A percentile compares a stretch with the other conserved stretches of the same genome.
Evolutionary conservation across 2,329 filamentous ascomycete species (phyloP).

Genomic region (Cladosporium cucumerinum): DNA sequence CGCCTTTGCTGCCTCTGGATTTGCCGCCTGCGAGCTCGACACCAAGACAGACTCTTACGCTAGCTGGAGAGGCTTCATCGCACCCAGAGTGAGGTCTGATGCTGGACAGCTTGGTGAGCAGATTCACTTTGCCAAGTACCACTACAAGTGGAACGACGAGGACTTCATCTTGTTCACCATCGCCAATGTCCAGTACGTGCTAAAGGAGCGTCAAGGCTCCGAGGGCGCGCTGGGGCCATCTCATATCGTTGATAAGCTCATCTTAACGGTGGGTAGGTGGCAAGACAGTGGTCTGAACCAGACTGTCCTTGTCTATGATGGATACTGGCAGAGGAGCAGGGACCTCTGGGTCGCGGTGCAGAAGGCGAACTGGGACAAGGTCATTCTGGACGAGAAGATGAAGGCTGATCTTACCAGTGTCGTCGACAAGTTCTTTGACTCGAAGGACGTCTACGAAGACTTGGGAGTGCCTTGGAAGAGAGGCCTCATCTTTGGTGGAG

Average conservation of each 20-base stretch:
- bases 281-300: constrained; percentile 31
- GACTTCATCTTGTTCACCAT: constrained; percentile 42
- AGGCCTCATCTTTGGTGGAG: constrained; percentile 44
- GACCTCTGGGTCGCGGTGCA: constrained; percentile 40
- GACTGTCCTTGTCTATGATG: constrained; percentile 46
- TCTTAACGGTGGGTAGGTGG: constrained; percentile 40
- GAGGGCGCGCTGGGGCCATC: constrained; percentile 38
- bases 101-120: constrained; percentile 36
- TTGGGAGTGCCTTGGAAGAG: constrained; percentile 49
- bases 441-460: constrained; percentile 39
- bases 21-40: constrained; percentile 39
- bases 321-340: constrained; percentile 40
- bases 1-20: constrained; percentile 42
- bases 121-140: constrained; percentile 41
- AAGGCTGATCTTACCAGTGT: constrained; percentile 43
- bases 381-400: constrained; percentile 45
- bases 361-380: constrained; percentile 45
- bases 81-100: constrained; percentile 30
- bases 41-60: constrained; percentile 37
- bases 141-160: constrained; percentile 38
- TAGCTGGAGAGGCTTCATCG: constrained; percentile 38
- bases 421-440: constrained; percentile 42
- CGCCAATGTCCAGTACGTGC: constrained; percentile 38
- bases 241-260: constrained; percentile 36
- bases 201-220: constrained; percentile 35